Evolutionary conservation across 2,329 filamentous ascomycete genomes (phyloP).

Genomic region (Beauveria sp.): DNA sequence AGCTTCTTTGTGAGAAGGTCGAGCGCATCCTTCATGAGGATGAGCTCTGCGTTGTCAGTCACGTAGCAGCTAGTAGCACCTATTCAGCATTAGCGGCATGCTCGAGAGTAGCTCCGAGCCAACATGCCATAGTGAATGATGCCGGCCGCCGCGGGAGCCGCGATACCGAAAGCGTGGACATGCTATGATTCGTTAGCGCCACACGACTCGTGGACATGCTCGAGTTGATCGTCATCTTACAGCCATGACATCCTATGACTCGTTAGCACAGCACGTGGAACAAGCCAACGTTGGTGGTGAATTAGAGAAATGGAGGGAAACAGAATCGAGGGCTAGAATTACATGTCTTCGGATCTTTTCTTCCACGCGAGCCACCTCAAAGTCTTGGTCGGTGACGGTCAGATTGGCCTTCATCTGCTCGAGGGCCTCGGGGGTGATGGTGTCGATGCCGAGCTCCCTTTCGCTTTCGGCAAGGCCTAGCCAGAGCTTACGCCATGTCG

Average conservation of each 20-base stretch:
- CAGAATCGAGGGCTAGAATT: no score
- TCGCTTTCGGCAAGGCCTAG: constrained; percentile 74
- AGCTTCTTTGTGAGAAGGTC: constrained; percentile 77
- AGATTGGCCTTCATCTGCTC: constrained; percentile 69
- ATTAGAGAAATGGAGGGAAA: no score
- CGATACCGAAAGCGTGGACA: constrained; percentile 66
- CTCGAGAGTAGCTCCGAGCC: constrained; percentile 34
- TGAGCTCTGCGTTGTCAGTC: constrained; percentile 72
- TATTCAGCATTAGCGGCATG: background rate
- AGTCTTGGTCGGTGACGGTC: constrained; percentile 69
- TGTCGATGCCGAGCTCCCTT: constrained; percentile 66
- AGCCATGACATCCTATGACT: constrained; percentile 44
- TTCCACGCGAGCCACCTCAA: constrained; percentile 65
- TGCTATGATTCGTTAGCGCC: constrained; percentile 27
- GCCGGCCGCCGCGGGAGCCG: constrained; percentile 68
- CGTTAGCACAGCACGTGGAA: no score
- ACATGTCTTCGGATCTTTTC: constrained; percentile 62
- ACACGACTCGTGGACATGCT: no score
- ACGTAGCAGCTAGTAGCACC: constrained; percentile 42
- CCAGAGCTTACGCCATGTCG: constrained; percentile 82
- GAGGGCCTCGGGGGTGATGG: constrained; percentile 66
- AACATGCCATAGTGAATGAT: constrained; percentile 66
- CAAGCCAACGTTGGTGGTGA: no score
- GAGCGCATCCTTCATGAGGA: constrained; percentile 56
- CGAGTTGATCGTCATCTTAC: no score